phyloP scores from a whole-genome alignment of 2,329 filamentous ascomycete genomes.

The Trichoderma koningiopsis region DNA sequence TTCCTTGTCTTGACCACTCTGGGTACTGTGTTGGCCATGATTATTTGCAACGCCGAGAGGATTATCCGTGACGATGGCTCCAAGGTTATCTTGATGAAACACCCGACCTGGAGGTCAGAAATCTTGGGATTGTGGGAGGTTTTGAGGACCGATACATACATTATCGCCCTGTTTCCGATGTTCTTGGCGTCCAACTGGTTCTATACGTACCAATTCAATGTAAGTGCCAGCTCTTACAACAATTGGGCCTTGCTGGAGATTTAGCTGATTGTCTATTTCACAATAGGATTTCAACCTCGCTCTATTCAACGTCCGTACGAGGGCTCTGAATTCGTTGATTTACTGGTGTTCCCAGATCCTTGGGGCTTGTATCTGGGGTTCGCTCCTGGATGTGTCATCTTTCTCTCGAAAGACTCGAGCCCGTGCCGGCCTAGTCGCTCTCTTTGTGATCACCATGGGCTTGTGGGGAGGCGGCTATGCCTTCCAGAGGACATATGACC shows the following conservation, averaged over 20 bases:
- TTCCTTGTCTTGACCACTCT: constrained; percentile 57
- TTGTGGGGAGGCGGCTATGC: constrained; percentile 84
- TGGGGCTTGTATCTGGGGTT: constrained; percentile 51
- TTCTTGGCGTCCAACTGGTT: constrained; percentile 59
- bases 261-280: background rate
- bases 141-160: constrained; percentile 68
- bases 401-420: constrained; percentile 71
- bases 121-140: constrained; percentile 74
- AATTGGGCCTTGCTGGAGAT: too few relatives aligned
- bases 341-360: constrained; percentile 61
- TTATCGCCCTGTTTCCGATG: constrained; percentile 60
- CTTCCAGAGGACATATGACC: constrained; percentile 64
- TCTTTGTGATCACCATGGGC: constrained; percentile 71
- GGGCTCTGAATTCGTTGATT: constrained; percentile 55
- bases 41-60: constrained; percentile 69
- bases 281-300: constrained; percentile 45
- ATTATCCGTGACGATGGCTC: constrained; percentile 77
- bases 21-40: constrained; percentile 62
- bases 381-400: constrained; percentile 66
- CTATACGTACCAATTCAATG: constrained; percentile 60
- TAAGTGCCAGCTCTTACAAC: constrained; percentile 41
- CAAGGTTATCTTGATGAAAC: constrained; percentile 83
- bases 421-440: constrained; percentile 63
- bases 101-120: constrained; percentile 83
- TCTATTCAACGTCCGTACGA: constrained; percentile 56